These are phyloP conservation scores for Setaria italica DNA, from an alignment of 202 grass and related monocot species.

Conservation along the genomic window DNA sequence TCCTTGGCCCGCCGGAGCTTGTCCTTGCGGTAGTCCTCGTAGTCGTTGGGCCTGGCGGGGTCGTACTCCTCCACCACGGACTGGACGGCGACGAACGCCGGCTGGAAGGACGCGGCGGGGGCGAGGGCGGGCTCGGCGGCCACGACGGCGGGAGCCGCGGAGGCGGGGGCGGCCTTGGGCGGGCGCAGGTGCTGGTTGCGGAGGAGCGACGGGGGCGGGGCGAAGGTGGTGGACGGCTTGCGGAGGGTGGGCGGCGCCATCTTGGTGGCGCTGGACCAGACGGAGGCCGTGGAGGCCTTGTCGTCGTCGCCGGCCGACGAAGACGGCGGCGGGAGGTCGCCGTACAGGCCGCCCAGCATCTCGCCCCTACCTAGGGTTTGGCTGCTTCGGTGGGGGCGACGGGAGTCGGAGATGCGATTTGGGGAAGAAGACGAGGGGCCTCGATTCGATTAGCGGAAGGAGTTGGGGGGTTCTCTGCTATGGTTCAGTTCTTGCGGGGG, in stretches of 20 bases:
- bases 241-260: constrained; percentile 94
- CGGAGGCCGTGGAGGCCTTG: constrained; percentile 64
- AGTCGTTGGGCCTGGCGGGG: constrained; percentile 95
- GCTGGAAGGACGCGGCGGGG: constrained; percentile 51
- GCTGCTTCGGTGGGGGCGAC: neutral
- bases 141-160: constrained; percentile 8
- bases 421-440: constrained; percentile 3
- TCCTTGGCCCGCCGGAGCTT: constrained; percentile 85
- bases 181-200: constrained; percentile 57
- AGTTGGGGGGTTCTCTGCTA: neutral
- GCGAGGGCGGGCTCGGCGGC: constrained; percentile 16
- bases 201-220: constrained; percentile 70
- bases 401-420: neutral
- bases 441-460: neutral
- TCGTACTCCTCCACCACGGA: constrained; percentile 96
- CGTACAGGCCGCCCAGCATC: constrained; percentile 97
- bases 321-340: constrained; percentile 84
- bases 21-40: constrained; percentile 86
- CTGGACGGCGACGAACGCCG: constrained; percentile 73
- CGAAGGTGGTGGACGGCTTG: constrained; percentile 70
- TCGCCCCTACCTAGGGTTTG: constrained; percentile 37
- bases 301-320: constrained; percentile 74
- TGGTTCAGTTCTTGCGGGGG: neutral
- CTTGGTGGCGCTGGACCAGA: constrained; percentile 96
- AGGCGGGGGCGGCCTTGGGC: constrained; percentile 23